Percentiles rank a stretch among this genome's conserved stretches.
Conservation (phyloP, 139 green algal genomes). For the Coelastrella sp. region DNA sequence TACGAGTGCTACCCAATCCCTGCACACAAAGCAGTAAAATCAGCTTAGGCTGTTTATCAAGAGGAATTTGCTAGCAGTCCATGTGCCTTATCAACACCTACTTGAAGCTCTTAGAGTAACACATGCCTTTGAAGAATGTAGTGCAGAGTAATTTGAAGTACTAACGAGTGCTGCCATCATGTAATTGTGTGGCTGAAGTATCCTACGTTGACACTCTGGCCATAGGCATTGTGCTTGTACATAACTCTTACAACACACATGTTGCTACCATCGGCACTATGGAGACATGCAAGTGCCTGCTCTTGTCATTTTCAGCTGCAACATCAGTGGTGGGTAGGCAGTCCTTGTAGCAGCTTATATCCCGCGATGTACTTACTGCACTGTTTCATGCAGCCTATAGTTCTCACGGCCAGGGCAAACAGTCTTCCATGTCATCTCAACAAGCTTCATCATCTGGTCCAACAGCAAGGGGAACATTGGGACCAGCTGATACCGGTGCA, state of each 20-base stretch:
- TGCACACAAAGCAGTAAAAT: background rate
- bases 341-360: background rate
- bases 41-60: no score
- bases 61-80: no score
- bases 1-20: background rate
- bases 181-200: background rate
- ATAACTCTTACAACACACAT: background rate
- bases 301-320: background rate
- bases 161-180: background rate
- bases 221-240: background rate
- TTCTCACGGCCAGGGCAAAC: background rate
- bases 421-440: background rate
- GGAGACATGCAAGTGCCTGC: background rate
- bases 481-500: background rate
- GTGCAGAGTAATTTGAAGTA: background rate
- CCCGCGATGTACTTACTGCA: background rate
- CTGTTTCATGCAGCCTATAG: background rate
- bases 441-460: background rate
- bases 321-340: background rate
- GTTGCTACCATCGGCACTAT: background rate
- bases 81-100: no score
- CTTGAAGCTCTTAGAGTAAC: background rate
- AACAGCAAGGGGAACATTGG: background rate
- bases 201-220: background rate
- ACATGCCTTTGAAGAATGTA: background rate